Conservation (phyloP, 345 rosid species). For the Euclidium syriacum region DNA sequence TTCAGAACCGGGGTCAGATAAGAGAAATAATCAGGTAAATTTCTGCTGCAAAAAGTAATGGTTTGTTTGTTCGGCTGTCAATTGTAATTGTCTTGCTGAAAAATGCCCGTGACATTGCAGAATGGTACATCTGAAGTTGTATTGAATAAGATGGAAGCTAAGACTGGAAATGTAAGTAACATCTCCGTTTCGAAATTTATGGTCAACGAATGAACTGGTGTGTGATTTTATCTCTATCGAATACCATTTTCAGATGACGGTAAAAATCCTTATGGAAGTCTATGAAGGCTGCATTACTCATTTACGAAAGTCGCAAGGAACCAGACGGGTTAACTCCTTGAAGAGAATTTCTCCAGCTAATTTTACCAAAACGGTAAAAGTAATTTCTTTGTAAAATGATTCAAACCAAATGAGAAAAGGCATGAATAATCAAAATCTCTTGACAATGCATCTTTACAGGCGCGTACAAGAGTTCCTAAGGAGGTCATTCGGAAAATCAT, state of each 20-base stretch:
- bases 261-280: conserved; percentile 52
- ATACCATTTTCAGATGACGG: conserved; percentile 59
- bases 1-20: conserved; percentile 46
- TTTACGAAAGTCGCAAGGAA: conserved; percentile 57
- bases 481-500: conserved; percentile 54
- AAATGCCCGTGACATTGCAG: conserved; percentile 16
- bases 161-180: conserved; percentile 50
- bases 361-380: conserved; percentile 73
- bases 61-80: conserved; percentile 8
- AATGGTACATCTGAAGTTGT: conserved; percentile 29
- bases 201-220: neutral
- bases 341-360: conserved; percentile 81
- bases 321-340: conserved; percentile 59
- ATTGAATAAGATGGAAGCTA: conserved; percentile 31
- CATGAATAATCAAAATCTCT: neutral
- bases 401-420: neutral
- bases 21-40: conserved; percentile 49
- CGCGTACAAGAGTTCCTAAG: conserved; percentile 49
- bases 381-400: neutral
- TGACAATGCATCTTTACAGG: conserved; percentile 42
- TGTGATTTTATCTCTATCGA: neutral
- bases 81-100: conserved; percentile 10
- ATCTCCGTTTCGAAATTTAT: neutral
- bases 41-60: conserved; percentile 1
- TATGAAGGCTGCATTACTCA: conserved; percentile 66